A percentile compares a stretch with the other conserved stretches of the same genome.
These are phyloP conservation scores for Boletus tylopilopsis DNA, from an alignment of 768 basidiomycete genomes.

Conservation along the genomic window DNA sequence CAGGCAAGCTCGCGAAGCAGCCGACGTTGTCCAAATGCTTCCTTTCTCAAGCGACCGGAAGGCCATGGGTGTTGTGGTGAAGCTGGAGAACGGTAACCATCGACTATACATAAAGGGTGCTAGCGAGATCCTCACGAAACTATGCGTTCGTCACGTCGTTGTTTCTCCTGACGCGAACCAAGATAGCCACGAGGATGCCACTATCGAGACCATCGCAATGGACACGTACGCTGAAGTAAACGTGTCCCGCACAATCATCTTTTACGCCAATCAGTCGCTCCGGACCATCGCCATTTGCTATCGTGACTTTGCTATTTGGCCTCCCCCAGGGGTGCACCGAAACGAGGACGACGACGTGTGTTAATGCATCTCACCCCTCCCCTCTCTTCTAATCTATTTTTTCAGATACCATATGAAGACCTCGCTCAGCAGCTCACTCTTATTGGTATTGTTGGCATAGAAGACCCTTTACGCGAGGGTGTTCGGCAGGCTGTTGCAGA, in stretches of 20 bases:
- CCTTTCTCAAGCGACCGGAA: slow-evolving; percentile 94
- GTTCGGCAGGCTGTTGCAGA: slow-evolving; percentile 86
- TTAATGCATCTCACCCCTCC: not conserved
- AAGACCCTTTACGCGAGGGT: slow-evolving; percentile 90
- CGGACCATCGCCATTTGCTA: slow-evolving; percentile 95
- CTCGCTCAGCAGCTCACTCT: slow-evolving; percentile 75
- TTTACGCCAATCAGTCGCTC: slow-evolving; percentile 95
- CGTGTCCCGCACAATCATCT: slow-evolving; percentile 90
- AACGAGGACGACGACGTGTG: slow-evolving; percentile 53
- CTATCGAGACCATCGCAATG: slow-evolving; percentile 58
- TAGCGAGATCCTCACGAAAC: slow-evolving; percentile 84
- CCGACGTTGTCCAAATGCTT: slow-evolving; percentile 74
- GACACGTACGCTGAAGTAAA: slow-evolving; percentile 71
- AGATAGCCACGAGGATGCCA: slow-evolving; percentile 16
- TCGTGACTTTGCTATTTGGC: slow-evolving; percentile 83
- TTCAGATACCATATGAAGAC: slow-evolving; percentile 65
- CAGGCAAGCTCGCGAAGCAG: slow-evolving; percentile 56
- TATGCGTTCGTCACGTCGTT: slow-evolving; percentile 70
- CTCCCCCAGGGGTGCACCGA: slow-evolving; percentile 48
- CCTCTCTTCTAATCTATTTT: slow-evolving; percentile 8
- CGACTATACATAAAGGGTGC: slow-evolving; percentile 91
- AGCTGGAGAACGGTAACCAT: slow-evolving; percentile 44
- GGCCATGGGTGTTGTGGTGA: slow-evolving; percentile 89
- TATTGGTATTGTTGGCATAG: slow-evolving; percentile 90
- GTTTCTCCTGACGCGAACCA: slow-evolving; percentile 37